phyloP scores from a whole-genome alignment of 495 filamentous ascomycete species.

The Tuber indicum region DNA sequence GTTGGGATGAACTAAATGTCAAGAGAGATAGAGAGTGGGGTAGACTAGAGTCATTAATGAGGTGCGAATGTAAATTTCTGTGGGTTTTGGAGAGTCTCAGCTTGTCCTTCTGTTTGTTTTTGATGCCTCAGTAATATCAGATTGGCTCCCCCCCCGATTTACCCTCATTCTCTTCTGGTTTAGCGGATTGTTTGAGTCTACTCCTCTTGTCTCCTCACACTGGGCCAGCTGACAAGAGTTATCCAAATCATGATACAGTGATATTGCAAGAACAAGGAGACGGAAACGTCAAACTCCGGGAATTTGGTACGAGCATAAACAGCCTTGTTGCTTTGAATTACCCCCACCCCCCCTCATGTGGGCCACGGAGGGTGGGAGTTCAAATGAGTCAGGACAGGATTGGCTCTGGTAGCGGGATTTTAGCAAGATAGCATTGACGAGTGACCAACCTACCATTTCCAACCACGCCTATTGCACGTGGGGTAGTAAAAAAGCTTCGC shows the following conservation, averaged over 20 bases:
- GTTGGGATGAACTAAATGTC: not conserved
- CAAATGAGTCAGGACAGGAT: not conserved
- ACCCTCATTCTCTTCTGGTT: not conserved
- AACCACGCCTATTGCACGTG: not conserved
- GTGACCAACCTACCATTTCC: not conserved
- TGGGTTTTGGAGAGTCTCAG: not conserved
- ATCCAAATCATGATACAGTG: not conserved
- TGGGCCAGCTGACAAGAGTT: not conserved
- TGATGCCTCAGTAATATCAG: not conserved
- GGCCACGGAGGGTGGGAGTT: not conserved
- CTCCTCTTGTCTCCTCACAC: not conserved
- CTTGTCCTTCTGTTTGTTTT: not conserved
- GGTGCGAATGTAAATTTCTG: not conserved
- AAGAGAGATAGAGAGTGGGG: not conserved
- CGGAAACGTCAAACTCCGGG: not conserved
- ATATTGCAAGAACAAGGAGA: not conserved
- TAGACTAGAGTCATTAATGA: not conserved
- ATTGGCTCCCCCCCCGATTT: not conserved
- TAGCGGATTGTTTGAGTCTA: not conserved
- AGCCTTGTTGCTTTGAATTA: not conserved
- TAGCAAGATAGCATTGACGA: not conserved
- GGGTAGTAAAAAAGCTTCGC: not conserved
- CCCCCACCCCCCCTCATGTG: not conserved
- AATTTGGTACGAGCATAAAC: not conserved
- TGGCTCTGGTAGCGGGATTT: not conserved